phyloP scores from a whole-genome alignment of 192 early-diverging fungal species.

The Mortierella claussenii region DNA sequence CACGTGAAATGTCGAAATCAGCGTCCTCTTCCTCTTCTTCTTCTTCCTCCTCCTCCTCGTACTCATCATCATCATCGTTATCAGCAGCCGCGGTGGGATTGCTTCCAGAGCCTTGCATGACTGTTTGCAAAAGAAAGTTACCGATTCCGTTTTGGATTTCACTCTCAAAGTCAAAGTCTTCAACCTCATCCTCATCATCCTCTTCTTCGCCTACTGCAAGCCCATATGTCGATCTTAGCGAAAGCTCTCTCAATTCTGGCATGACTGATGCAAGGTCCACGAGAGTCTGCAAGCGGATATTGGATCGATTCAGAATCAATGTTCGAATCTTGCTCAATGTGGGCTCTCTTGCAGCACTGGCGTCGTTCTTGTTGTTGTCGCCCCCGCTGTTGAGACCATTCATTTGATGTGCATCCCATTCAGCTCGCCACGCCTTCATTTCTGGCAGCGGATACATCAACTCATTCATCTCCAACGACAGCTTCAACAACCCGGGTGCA shows the following conservation, averaged over 20 bases:
- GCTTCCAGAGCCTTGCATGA: too few relatives aligned
- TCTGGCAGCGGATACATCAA: neutral
- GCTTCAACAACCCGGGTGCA: neutral
- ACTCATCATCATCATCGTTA: too few relatives aligned
- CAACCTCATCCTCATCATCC: neutral
- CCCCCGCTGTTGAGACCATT: neutral
- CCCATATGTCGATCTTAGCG: slow-evolving; percentile 14
- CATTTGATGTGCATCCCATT: neutral
- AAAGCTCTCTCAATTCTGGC: slow-evolving; percentile 19
- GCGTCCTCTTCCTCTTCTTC: too few relatives aligned
- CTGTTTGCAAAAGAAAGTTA: too few relatives aligned
- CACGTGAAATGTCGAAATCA: too few relatives aligned
- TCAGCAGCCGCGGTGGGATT: too few relatives aligned
- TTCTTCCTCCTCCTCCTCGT: too few relatives aligned
- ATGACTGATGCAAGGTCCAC: slow-evolving; percentile 12
- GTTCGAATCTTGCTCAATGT: slow-evolving; percentile 8
- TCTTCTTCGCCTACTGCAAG: slow-evolving; percentile 1
- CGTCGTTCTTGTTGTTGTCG: neutral
- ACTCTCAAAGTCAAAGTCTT: neutral
- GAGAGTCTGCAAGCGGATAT: slow-evolving; percentile 5
- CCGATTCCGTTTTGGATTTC: too few relatives aligned
- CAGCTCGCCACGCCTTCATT: neutral
- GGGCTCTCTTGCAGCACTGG: neutral
- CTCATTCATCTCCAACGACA: slow-evolving; percentile 19
- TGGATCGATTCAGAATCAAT: slow-evolving; percentile 21